Conservation (phyloP, 2,329 filamentous ascomycete species). For the Colletotrichum cereale region DNA sequence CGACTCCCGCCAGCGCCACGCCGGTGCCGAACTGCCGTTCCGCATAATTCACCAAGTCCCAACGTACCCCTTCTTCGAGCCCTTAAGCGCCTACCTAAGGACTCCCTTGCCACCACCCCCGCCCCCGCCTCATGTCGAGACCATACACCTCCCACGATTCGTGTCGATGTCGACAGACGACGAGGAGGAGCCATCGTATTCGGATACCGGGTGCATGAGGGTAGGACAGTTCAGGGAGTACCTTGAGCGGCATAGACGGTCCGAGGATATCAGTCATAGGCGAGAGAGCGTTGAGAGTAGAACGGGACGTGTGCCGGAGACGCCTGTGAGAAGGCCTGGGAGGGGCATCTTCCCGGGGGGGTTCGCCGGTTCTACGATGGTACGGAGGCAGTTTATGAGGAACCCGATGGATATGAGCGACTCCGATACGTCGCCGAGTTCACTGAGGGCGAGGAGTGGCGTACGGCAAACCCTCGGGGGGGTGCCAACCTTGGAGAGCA, state of each 20-base stretch:
- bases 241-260: too few relatives aligned
- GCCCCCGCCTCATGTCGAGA: neutral
- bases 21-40: constrained; percentile 4
- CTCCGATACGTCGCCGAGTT: neutral
- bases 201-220: too few relatives aligned
- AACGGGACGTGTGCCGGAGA: neutral
- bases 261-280: neutral
- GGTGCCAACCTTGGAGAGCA: neutral
- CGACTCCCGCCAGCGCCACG: neutral
- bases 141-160: neutral
- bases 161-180: constrained; percentile 46
- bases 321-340: neutral
- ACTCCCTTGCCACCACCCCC: neutral
- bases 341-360: neutral
- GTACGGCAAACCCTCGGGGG: neutral
- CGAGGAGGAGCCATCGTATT: neutral
- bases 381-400: neutral
- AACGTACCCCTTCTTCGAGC: neutral
- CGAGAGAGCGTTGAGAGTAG: neutral
- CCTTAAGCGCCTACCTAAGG: too few relatives aligned
- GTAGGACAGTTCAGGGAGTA: neutral
- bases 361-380: neutral
- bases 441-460: neutral
- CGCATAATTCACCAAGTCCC: neutral
- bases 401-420: neutral